Percentiles rank a stretch among this genome's conserved stretches.
These are phyloP conservation scores for Lablab purpureus DNA, from an alignment of 306 rosid genomes.

Conservation along the genomic window DNA sequence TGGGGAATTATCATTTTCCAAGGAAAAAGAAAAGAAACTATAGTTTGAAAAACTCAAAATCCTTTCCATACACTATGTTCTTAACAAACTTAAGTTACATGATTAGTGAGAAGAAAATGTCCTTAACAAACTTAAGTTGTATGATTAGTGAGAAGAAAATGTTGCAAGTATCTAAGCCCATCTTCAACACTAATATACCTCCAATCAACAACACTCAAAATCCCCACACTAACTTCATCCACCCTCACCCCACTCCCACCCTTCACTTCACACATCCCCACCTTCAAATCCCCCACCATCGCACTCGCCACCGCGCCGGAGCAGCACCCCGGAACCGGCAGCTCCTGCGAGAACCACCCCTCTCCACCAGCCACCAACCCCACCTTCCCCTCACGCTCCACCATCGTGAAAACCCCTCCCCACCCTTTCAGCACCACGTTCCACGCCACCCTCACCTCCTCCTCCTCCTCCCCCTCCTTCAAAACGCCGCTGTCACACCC, in stretches of 20 bases:
- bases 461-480: constrained; percentile 42
- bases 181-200: constrained; percentile 68
- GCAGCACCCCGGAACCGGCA: constrained; percentile 65
- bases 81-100: too few species aligned
- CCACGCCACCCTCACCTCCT: constrained; percentile 66
- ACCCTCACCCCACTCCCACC: constrained; percentile 42
- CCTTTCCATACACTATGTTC: neutral
- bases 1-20: too few species aligned
- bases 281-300: constrained; percentile 64
- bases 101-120: constrained; percentile 52
- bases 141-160: constrained; percentile 48
- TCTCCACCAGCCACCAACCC: constrained; percentile 38
- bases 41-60: neutral
- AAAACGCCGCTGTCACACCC: neutral
- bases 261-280: constrained; percentile 38
- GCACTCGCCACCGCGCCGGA: constrained; percentile 53
- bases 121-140: too few species aligned
- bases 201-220: constrained; percentile 64
- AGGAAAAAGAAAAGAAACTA: too few species aligned
- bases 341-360: constrained; percentile 72
- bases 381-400: constrained; percentile 61
- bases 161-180: constrained; percentile 73
- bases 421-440: constrained; percentile 69
- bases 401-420: constrained; percentile 65
- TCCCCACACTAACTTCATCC: constrained; percentile 57